Base-by-base conservation (phyloP, 139 green algal species). In the Chlorella sorokiniana region DNA sequence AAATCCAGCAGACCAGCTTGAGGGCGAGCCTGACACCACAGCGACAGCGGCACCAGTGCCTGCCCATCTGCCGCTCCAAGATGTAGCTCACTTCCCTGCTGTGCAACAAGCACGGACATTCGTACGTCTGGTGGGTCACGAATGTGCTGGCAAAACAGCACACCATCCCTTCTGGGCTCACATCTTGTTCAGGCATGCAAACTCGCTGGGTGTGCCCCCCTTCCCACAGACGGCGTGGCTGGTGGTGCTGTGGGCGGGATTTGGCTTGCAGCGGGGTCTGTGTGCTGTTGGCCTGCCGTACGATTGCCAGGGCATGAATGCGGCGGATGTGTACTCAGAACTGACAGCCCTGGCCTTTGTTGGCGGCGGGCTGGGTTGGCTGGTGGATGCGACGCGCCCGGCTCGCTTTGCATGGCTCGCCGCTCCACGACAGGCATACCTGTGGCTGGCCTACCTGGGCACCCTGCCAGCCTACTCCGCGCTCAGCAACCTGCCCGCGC, bases 221-320 rank as follows among this genome's bases (percentile, higher is more conserved):
- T 45, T 22, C 3, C 7, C 8, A 37, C 37, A 72, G 37, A 27
- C 54, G 4, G 51, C 52, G 2, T 69, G 73, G 52, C 38, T 79
- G 37, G 54, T 23, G 1, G 18, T 79, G 37, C 37, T 68, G 37
- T 68, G 38, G 54, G 73, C 29, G 6, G 73, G 52, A 22, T 79
- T 69, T 29, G 72, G 72, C 51, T 79, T 79, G 35, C 72, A 79
- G 52, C 72, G 72, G 22, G 72, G 72, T 23, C 72, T 79, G 25
- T 79, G 72, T 40, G 72, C 72, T 1, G 72, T 11, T 0, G 72
- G 72, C 23, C 37, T 79, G 38, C 72, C 72, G 6, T 79, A 68
- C 9, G 72, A 79, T 11, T 79, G 72, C 72, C 35, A 68, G 18
- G 18, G 2, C 25, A 22, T 29, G 18, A 14, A 42, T 25, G 72